Evolutionary conservation across 2,329 filamentous ascomycete genomes (phyloP).

Genomic region (Pseudocercospora eumusae): DNA sequence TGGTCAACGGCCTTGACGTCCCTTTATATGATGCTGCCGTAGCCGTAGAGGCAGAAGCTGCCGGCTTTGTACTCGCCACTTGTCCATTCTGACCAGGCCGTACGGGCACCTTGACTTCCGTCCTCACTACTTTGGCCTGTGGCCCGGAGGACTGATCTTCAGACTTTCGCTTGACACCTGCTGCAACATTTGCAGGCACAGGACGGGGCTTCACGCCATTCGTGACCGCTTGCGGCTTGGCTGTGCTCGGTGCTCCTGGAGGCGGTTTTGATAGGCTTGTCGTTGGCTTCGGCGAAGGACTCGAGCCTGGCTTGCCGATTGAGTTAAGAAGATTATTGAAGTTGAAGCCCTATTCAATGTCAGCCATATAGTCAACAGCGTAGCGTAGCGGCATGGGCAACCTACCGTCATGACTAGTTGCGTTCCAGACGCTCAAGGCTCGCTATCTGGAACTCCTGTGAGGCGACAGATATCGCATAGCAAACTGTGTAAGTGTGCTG

Average conservation of each 20-base stretch:
- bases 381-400: constrained; percentile 7
- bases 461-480: constrained; percentile 13
- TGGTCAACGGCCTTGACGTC: constrained; percentile 20
- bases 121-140: constrained; percentile 38
- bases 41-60: constrained; percentile 26
- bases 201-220: constrained; percentile 22
- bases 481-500: neutral
- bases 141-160: constrained; percentile 41
- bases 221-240: constrained; percentile 24
- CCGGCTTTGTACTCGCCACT: constrained; percentile 26
- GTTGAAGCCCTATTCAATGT: neutral
- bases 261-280: constrained; percentile 24
- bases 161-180: constrained; percentile 40
- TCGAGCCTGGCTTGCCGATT: constrained; percentile 10
- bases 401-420: constrained; percentile 25
- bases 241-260: constrained; percentile 19
- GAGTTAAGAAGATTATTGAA: constrained; percentile 3
- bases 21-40: constrained; percentile 21
- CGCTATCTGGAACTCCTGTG: constrained; percentile 21
- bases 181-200: constrained; percentile 32
- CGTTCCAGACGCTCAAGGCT: constrained; percentile 19
- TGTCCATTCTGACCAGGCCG: constrained; percentile 21
- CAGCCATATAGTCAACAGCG: neutral
- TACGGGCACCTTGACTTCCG: constrained; percentile 36
- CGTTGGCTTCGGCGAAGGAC: constrained; percentile 25